Conservation (phyloP, 805 yeast species). For the Candida loeiensis region DNA sequence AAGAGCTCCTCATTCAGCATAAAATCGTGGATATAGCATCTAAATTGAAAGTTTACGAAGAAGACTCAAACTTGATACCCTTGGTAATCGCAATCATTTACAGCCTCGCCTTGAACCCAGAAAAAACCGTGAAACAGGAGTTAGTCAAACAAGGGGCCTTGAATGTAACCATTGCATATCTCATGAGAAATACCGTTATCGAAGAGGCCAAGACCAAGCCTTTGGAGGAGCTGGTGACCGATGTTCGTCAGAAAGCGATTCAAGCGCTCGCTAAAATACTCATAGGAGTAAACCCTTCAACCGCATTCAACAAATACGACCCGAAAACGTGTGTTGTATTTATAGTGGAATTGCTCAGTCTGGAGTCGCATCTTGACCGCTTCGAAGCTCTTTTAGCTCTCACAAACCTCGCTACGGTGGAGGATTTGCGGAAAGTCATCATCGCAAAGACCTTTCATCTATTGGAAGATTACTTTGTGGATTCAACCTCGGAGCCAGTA, state of each 20-base stretch:
- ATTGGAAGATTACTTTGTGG: slow-evolving; percentile 40
- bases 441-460: slow-evolving; percentile 45
- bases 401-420: slow-evolving; percentile 59
- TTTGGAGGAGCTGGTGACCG: slow-evolving; percentile 16
- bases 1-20: slow-evolving; percentile 24
- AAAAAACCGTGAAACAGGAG: slow-evolving; percentile 25
- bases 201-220: slow-evolving; percentile 22
- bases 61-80: slow-evolving; percentile 12
- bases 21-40: slow-evolving; percentile 18
- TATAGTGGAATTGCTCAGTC: slow-evolving; percentile 45
- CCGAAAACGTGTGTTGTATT: slow-evolving; percentile 45
- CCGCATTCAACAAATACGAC: slow-evolving; percentile 40
- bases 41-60: slow-evolving; percentile 16
- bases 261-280: slow-evolving; percentile 44
- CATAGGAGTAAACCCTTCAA: slow-evolving; percentile 40
- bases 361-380: slow-evolving; percentile 38
- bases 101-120: slow-evolving; percentile 30
- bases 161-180: slow-evolving; percentile 35
- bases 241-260: slow-evolving; percentile 31
- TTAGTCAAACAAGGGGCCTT: slow-evolving; percentile 47
- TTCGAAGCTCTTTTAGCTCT: slow-evolving; percentile 61
- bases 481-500: slow-evolving; percentile 36
- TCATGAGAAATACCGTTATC: slow-evolving; percentile 28
- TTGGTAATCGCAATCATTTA: slow-evolving; percentile 33
- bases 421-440: slow-evolving; percentile 36